Conservation (phyloP, 306 rosid species). For the Hippophae gyantsensis region DNA sequence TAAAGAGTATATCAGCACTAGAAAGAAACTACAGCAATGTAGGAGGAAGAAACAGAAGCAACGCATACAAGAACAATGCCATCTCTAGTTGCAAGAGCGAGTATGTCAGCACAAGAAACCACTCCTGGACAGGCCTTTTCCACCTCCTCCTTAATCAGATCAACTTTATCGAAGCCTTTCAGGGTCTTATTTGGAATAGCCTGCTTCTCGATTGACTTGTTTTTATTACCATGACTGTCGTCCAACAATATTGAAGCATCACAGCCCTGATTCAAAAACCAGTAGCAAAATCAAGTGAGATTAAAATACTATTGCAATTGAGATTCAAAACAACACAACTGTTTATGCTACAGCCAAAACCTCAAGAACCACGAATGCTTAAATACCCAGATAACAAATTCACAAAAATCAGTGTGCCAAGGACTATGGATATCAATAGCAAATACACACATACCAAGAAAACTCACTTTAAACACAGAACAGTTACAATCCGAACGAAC, state of each 20-base stretch:
- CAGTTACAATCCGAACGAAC: no score
- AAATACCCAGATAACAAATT: background rate
- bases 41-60: background rate
- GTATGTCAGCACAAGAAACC: constrained; percentile 38
- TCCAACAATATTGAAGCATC: constrained; percentile 45
- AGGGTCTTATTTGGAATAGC: constrained; percentile 63
- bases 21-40: no score
- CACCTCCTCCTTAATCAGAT: constrained; percentile 29
- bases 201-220: constrained; percentile 46
- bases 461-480: no score
- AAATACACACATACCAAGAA: no score
- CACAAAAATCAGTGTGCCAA: background rate
- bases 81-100: constrained; percentile 37
- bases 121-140: constrained; percentile 35
- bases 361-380: background rate
- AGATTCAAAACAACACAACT: background rate
- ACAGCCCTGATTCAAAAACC: constrained; percentile 29
- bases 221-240: constrained; percentile 31
- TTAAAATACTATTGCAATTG: background rate
- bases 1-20: no score
- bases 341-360: background rate
- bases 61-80: constrained; percentile 29
- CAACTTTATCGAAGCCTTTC: constrained; percentile 29
- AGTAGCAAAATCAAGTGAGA: background rate
- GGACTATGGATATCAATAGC: background rate